These are phyloP conservation scores for Didymella glomerata DNA, from an alignment of 2,329 filamentous ascomycete species.

Conservation along the genomic window DNA sequence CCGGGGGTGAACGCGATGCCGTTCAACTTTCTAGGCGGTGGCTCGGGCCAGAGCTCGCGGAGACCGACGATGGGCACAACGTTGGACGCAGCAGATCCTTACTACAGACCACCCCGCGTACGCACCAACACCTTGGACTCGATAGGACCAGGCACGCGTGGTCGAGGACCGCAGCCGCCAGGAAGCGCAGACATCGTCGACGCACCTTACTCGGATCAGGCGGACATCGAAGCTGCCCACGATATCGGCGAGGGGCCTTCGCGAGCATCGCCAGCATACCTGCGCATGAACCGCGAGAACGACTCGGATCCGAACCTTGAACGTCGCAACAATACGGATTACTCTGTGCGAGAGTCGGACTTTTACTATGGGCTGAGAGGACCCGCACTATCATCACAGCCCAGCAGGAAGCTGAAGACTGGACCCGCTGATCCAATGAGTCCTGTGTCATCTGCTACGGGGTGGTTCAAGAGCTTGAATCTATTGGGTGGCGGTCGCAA, in stretches of 20 bases:
- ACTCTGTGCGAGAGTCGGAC: constrained; percentile 92
- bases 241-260: constrained; percentile 48
- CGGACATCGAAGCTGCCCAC: constrained; percentile 44
- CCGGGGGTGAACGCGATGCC: constrained; percentile 75
- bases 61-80: constrained; percentile 47
- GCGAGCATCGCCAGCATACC: constrained; percentile 58
- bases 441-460: constrained; percentile 85
- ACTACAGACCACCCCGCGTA: constrained; percentile 84
- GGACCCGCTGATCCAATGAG: constrained; percentile 94
- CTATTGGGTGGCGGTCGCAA: constrained; percentile 82
- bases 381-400: constrained; percentile 81
- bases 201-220: constrained; percentile 56
- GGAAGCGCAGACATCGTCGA: constrained; percentile 59
- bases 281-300: constrained; percentile 56
- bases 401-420: constrained; percentile 86
- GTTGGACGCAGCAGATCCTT: constrained; percentile 70
- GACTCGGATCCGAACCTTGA: constrained; percentile 65
- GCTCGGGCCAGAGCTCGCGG: constrained; percentile 54
- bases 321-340: constrained; percentile 74
- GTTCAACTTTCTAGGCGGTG: constrained; percentile 71
- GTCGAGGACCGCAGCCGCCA: constrained; percentile 53
- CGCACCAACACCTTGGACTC: constrained; percentile 66
- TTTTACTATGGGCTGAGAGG: constrained; percentile 96
- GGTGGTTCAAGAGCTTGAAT: constrained; percentile 76
- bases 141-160: constrained; percentile 58